These are phyloP conservation scores for Osmozyma mogii DNA, from an alignment of 805 yeast genomes.

Conservation along the genomic window DNA sequence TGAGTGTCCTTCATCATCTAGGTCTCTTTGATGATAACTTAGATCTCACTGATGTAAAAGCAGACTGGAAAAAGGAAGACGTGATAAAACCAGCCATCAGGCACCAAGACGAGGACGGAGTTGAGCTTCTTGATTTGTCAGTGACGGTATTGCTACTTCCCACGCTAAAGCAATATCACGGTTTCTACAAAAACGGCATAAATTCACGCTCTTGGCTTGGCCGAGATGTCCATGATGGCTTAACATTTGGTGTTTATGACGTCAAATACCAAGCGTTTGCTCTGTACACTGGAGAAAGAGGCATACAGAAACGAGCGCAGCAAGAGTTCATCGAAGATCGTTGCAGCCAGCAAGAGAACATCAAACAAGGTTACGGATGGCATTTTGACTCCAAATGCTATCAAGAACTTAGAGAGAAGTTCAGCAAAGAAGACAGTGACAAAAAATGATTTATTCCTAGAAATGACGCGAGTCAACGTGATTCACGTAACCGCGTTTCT, in stretches of 20 bases:
- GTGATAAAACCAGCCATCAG: constrained; percentile 16
- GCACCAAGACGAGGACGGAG: constrained; percentile 13
- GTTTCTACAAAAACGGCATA: constrained; percentile 60
- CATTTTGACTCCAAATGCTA: constrained; percentile 21
- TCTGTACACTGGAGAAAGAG: constrained; percentile 20
- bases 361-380: constrained; percentile 22
- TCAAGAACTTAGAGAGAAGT: constrained; percentile 20
- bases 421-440: constrained; percentile 5
- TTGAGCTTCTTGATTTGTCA: constrained; percentile 36
- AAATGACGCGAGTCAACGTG: too few relatives aligned
- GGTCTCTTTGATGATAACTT: constrained; percentile 47
- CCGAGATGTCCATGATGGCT: constrained; percentile 66
- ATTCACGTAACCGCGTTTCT: too few relatives aligned
- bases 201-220: constrained; percentile 67
- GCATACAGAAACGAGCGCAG: constrained; percentile 21
- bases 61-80: constrained; percentile 19
- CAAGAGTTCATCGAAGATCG: constrained; percentile 20
- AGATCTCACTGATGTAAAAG: constrained; percentile 26
- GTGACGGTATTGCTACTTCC: constrained; percentile 65
- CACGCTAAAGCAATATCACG: constrained; percentile 51
- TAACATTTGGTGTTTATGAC: constrained; percentile 54
- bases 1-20: constrained; percentile 65
- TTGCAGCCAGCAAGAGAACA: constrained; percentile 5
- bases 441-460: constrained; percentile 6
- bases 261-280: constrained; percentile 42